These are phyloP conservation scores for Biancaea sappan DNA, from an alignment of 306 rosid genomes.

Conservation along the genomic window DNA sequence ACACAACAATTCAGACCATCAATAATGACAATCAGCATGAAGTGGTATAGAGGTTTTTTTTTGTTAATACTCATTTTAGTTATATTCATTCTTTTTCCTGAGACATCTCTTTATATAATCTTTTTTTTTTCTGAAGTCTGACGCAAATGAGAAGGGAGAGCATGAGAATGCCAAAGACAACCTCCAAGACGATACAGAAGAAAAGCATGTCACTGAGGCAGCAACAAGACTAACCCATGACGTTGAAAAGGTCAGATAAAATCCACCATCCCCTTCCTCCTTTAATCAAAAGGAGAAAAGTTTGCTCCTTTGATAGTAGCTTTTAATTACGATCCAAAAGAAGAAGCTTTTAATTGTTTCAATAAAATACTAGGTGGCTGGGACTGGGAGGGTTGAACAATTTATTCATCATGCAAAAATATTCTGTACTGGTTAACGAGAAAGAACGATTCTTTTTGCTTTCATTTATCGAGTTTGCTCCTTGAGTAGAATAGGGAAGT, in stretches of 20 bases:
- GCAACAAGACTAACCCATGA: neutral
- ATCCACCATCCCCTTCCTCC: no score
- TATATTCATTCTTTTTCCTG: neutral
- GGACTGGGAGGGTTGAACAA: neutral
- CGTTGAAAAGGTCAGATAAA: constrained; percentile 12
- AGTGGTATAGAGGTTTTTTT: neutral
- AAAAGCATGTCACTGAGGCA: neutral
- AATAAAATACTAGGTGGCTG: neutral
- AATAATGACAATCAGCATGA: constrained; percentile 5
- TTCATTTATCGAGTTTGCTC: neutral
- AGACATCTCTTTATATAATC: neutral
- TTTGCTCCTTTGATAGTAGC: neutral
- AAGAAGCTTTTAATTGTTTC: neutral
- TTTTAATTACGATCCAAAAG: neutral
- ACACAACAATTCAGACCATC: neutral
- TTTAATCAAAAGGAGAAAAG: neutral
- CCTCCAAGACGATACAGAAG: constrained; percentile 6
- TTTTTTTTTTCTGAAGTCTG: neutral
- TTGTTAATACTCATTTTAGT: neutral
- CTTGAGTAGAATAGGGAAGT: neutral
- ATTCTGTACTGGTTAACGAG: neutral
- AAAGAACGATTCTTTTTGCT: neutral
- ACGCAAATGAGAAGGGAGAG: neutral
- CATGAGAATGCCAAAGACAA: neutral
- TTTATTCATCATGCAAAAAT: neutral